Percentiles rank a stretch among this genome's conserved stretches.
phyloP scores from a whole-genome alignment of 2,329 filamentous ascomycete genomes.

The Diaporthe sp. region DNA sequence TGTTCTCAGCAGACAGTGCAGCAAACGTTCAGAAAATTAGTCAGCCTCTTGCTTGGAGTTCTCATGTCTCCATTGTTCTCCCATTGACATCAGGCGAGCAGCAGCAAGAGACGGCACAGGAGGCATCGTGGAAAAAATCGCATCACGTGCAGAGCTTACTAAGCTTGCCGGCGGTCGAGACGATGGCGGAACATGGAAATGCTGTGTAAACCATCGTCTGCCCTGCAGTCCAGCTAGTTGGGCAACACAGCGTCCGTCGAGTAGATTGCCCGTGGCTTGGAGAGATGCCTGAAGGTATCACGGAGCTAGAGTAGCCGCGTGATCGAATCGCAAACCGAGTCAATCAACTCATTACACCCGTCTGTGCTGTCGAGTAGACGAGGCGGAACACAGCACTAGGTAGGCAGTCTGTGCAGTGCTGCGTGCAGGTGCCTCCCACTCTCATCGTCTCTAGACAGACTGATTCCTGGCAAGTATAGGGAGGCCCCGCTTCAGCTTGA shows the following conservation, averaged over 20 bases:
- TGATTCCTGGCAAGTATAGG: background rate
- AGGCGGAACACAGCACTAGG: background rate
- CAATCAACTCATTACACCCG: background rate
- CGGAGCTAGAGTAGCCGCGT: conserved; percentile 30
- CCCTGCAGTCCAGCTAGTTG: conserved; percentile 2
- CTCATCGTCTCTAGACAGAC: background rate
- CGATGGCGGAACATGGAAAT: conserved; percentile 12
- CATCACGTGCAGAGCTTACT: conserved; percentile 27
- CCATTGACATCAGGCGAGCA: background rate
- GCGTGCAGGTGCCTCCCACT: background rate
- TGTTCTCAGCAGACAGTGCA: conserved; percentile 2
- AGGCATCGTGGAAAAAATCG: conserved; percentile 3
- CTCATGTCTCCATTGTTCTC: background rate
- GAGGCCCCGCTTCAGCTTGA: background rate
- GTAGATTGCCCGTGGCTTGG: conserved; percentile 18
- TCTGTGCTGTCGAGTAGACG: conserved; percentile 5
- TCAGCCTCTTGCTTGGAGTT: background rate
- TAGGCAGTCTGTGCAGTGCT: background rate
- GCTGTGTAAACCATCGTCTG: conserved; percentile 14
- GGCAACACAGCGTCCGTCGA: conserved; percentile 31
- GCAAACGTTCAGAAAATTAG: background rate
- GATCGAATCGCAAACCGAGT: conserved; percentile 25
- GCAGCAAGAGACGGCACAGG: background rate
- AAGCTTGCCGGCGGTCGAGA: conserved; percentile 1
- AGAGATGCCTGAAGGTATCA: conserved; percentile 25